phyloP scores from a whole-genome alignment of 73 alveolate species.

The Diophrys sp. region DNA sequence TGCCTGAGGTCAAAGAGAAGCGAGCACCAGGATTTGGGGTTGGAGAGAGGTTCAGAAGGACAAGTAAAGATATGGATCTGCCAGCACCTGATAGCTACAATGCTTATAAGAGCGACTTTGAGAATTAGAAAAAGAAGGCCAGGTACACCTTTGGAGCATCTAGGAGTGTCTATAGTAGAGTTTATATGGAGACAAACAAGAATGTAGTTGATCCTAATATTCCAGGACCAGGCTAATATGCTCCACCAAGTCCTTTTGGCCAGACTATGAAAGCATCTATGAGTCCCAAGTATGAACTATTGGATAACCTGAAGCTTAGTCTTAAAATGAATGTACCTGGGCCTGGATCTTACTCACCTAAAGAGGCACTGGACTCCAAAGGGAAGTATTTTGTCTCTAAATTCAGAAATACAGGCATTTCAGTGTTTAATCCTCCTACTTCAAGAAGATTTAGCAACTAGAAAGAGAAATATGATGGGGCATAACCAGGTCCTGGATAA shows the following conservation, averaged over 20 bases:
- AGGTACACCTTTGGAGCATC: background rate
- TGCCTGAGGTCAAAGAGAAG: too few relatives aligned
- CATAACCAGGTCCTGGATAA: conserved; percentile 65
- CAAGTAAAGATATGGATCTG: too few relatives aligned
- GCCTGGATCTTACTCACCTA: conserved; percentile 16
- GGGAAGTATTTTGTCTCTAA: conserved; percentile 10
- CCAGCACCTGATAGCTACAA: too few relatives aligned
- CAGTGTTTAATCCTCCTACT: conserved; percentile 3
- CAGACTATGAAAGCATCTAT: background rate
- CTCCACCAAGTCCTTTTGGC: background rate
- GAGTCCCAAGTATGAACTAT: background rate
- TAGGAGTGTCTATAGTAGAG: background rate
- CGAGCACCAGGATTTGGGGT: too few relatives aligned
- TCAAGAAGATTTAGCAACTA: background rate
- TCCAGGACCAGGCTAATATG: conserved; percentile 3
- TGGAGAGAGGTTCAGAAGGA: too few relatives aligned
- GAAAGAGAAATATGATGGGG: background rate
- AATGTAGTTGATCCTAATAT: background rate
- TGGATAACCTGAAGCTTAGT: background rate
- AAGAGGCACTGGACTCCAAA: background rate
- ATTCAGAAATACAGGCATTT: background rate
- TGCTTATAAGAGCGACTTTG: too few relatives aligned
- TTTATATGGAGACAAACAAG: background rate
- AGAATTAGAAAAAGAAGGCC: too few relatives aligned
- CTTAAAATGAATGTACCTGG: conserved; percentile 5